phyloP scores from a whole-genome alignment of 208 protist genomes.

The Crithidia bombi region DNA sequence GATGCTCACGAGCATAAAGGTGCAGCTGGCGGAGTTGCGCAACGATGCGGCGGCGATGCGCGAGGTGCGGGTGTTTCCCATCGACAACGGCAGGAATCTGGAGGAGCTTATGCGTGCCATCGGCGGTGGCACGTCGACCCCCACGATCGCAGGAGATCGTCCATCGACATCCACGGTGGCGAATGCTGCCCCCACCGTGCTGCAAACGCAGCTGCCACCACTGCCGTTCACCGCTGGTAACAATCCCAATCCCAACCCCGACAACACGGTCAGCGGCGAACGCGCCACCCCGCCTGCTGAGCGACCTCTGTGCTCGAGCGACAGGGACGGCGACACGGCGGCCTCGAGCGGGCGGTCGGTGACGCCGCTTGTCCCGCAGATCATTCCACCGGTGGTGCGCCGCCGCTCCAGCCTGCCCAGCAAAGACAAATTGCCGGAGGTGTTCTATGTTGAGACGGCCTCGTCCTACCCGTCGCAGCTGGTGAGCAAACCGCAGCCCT shows the following conservation, averaged over 20 bases:
- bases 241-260: not conserved
- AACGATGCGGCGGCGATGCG: slow-evolving; percentile 6
- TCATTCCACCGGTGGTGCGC: slow-evolving; percentile 30
- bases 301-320: not conserved
- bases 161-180: too few species aligned
- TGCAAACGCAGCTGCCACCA: too few species aligned
- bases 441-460: slow-evolving; percentile 9
- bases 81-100: slow-evolving; percentile 21
- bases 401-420: slow-evolving; percentile 13
- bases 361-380: slow-evolving; percentile 27
- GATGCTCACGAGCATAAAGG: slow-evolving; percentile 34
- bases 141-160: not conserved
- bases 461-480: not conserved
- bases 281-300: not conserved
- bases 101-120: slow-evolving; percentile 40
- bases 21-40: slow-evolving; percentile 24
- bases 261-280: not conserved
- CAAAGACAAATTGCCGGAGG: slow-evolving; percentile 6
- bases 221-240: not conserved
- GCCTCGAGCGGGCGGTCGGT: slow-evolving; percentile 30
- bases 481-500: slow-evolving; percentile 6
- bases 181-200: too few species aligned
- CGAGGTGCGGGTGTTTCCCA: slow-evolving; percentile 34
- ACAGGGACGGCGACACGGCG: slow-evolving; percentile 12
- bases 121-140: not conserved